Percentiles rank a stretch among this genome's conserved stretches.
Conservation (phyloP, 2,329 filamentous ascomycete species). For the Dendrostoma leiphaemia region DNA sequence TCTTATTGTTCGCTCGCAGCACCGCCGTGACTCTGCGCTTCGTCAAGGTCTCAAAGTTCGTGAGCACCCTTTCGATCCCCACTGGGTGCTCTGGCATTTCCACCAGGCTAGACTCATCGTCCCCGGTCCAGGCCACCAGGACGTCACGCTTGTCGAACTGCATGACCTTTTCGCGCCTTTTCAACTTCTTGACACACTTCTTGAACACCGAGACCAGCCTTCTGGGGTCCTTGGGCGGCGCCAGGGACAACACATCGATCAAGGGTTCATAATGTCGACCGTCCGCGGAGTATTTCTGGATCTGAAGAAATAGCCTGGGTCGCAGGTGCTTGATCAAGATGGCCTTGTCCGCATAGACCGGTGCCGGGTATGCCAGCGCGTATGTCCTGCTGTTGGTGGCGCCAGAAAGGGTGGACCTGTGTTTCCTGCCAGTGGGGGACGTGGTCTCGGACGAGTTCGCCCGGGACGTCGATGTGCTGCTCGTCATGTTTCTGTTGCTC, state of each 20-base stretch:
- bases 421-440: background rate
- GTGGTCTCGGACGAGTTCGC: background rate
- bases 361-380: constrained; percentile 10
- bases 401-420: background rate
- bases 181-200: constrained; percentile 3
- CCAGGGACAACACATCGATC: constrained; percentile 9
- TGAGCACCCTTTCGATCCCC: background rate
- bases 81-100: background rate
- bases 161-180: background rate
- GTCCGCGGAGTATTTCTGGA: background rate
- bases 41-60: background rate
- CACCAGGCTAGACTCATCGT: background rate
- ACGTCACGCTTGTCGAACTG: constrained; percentile 9
- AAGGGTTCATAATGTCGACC: constrained; percentile 3
- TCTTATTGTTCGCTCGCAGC: constrained; percentile 2
- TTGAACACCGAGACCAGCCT: constrained; percentile 10
- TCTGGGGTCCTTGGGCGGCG: constrained; percentile 7
- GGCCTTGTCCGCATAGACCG: constrained; percentile 7
- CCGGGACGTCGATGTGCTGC: background rate
- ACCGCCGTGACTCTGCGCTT: constrained; percentile 1
- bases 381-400: background rate
- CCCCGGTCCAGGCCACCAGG: background rate
- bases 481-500: background rate
- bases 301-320: constrained; percentile 7
- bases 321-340: constrained; percentile 7